These are phyloP conservation scores for Avena sativa DNA, from an alignment of 176 grass and related monocot genomes.

Conservation along the genomic window DNA sequence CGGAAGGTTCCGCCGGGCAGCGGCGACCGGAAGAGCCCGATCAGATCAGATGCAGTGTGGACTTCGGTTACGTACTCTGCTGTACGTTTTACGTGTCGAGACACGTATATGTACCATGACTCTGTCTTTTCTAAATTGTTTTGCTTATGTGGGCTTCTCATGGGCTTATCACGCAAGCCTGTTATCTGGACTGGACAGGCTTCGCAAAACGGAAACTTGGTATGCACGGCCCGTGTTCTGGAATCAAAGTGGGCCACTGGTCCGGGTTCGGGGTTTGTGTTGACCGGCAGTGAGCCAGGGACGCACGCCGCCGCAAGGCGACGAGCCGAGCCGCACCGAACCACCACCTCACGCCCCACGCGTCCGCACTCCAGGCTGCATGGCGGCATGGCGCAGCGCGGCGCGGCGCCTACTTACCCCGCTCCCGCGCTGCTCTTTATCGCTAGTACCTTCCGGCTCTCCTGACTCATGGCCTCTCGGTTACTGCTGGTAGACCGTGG, in stretches of 20 bases:
- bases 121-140: no score
- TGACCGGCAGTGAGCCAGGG: background rate
- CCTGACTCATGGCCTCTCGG: no score
- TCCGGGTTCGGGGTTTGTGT: background rate
- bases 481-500: background rate
- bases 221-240: background rate
- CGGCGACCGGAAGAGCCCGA: conserved; percentile 40
- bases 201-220: background rate
- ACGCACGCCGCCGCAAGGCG: conserved; percentile 37
- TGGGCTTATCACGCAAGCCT: no score
- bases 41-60: conserved; percentile 14
- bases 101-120: background rate
- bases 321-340: conserved; percentile 48
- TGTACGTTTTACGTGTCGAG: background rate
- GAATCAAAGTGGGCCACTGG: background rate
- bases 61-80: conserved; percentile 17
- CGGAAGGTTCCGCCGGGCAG: conserved; percentile 50
- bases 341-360: conserved; percentile 54
- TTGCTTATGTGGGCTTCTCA: no score
- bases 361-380: conserved; percentile 54
- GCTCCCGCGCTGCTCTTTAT: conserved; percentile 15
- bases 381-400: conserved; percentile 47
- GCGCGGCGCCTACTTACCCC: conserved; percentile 34
- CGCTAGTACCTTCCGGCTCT: background rate
- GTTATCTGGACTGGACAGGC: background rate